Evolutionary conservation across 305 asterid genomes (phyloP), one percentile per base, ranked within the genome.

Genomic region (Rubia occidens): DNA sequence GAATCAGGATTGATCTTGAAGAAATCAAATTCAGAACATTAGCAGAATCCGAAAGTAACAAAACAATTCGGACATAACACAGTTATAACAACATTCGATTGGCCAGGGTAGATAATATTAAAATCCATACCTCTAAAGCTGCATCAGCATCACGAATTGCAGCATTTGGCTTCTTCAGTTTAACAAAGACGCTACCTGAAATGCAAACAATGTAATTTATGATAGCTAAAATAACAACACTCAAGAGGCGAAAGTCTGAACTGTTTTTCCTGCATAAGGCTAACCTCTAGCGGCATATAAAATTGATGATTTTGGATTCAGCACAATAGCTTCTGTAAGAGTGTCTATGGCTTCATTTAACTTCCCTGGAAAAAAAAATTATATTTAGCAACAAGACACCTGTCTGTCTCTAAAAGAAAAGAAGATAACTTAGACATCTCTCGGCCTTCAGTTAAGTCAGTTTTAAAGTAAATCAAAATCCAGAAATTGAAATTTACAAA

Each of bases 71-170:
- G 67, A 47, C 47, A 49, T 11, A 37, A 64, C 11, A 17, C 29
- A 68, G 17, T 26, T 11, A 26, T 39, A 67, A 42, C 40, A 35
- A 11, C 58, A 64, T 29, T 69, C 55, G 40, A 1, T 17, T 18
- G 17, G 24, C 2, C 55, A 24, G 24, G 78, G 74, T 17, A 24
- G 78, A 72, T 17, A 42, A 67, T 15, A 40, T 43, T 60, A n/a
- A 54, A 49, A 71, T 24, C 40, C 74, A 62, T 69, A 90, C 98
- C 89, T 88, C 71, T 74, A 92, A 71, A 74, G 97, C 96, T n/a
- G 89, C 95, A 81, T 88, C 85, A 74, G 97, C 91, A 74, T 92
- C 95, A 76, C 87, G 79, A 64, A 85, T 85, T 47, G 97, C 97
- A 66, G 94, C 97, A 83, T 87, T 92, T 67, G 97, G 95, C 74